Conservation (phyloP, 179 eudicot species). For the Beta lomatogona region DNA sequence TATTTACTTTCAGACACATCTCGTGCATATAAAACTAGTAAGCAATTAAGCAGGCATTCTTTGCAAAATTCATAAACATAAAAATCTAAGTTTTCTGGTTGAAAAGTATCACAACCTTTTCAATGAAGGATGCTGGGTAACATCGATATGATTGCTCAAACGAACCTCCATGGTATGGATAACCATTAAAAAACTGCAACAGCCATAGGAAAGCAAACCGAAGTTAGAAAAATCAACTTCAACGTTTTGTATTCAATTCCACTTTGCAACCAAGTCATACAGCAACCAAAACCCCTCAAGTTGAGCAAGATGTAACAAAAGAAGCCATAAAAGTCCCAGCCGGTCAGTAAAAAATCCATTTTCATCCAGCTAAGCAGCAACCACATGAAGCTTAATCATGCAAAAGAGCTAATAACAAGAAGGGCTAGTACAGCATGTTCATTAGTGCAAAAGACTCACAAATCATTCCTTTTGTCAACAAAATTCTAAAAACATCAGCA, state of each 20-base stretch:
- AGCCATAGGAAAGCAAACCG: constrained; percentile 13
- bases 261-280: neutral
- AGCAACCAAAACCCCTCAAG: neutral
- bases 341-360: neutral
- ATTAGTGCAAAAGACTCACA: neutral
- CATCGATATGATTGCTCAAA: constrained; percentile 95
- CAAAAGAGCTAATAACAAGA: neutral
- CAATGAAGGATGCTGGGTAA: constrained; percentile 91
- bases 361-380: neutral
- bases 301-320: neutral
- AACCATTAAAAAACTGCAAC: constrained; percentile 71
- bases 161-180: constrained; percentile 75
- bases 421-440: neutral
- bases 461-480: neutral
- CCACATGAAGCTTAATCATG: neutral
- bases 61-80: neutral
- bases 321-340: neutral
- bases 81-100: neutral
- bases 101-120: constrained; percentile 57
- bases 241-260: neutral
- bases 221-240: constrained; percentile 8
- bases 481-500: neutral
- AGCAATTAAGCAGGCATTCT: neutral
- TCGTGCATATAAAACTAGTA: neutral
- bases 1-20: no score